phyloP scores from a whole-genome alignment of 768 basidiomycete species.

The Jaapia argillacea region DNA sequence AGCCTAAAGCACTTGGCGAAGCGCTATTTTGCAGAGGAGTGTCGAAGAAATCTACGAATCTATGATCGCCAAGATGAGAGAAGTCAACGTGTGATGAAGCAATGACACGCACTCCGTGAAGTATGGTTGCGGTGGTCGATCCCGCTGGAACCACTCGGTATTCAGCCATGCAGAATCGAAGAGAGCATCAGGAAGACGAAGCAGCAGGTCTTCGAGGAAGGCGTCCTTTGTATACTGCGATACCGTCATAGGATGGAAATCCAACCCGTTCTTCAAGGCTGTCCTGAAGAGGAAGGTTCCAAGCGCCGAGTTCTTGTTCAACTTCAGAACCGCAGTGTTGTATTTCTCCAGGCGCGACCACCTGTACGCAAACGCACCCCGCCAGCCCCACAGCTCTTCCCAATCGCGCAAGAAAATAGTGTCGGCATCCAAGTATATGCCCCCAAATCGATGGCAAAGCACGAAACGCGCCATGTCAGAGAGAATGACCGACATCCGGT shows the following conservation, averaged over 20 bases:
- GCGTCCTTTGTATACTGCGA: constrained; percentile 88
- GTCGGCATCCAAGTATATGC: constrained; percentile 95
- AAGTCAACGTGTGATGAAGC: no score
- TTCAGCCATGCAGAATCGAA: constrained; percentile 98
- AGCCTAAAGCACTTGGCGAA: constrained; percentile 79
- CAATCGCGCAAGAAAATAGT: constrained; percentile 94
- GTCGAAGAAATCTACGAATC: constrained; percentile 85
- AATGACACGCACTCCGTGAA: constrained; percentile 60
- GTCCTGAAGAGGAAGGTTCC: constrained; percentile 93
- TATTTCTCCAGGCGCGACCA: constrained; percentile 92
- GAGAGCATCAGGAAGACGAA: constrained; percentile 88
- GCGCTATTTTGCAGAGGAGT: constrained; percentile 66
- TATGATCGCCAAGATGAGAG: constrained; percentile 17
- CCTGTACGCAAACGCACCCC: constrained; percentile 92
- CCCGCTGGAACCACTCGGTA: constrained; percentile 84
- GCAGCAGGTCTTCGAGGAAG: constrained; percentile 68
- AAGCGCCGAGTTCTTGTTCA: constrained; percentile 88
- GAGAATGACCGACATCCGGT: constrained; percentile 84
- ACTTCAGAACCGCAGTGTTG: constrained; percentile 91
- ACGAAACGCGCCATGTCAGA: constrained; percentile 98
- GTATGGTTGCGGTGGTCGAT: constrained; percentile 90
- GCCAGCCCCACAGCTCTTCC: constrained; percentile 98
- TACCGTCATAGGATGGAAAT: constrained; percentile 97
- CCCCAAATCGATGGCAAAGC: constrained; percentile 93
- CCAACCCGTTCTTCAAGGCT: constrained; percentile 85